Base-by-base conservation (phyloP, 768 basidiomycete genomes). In the Termitomyces sp. region DNA sequence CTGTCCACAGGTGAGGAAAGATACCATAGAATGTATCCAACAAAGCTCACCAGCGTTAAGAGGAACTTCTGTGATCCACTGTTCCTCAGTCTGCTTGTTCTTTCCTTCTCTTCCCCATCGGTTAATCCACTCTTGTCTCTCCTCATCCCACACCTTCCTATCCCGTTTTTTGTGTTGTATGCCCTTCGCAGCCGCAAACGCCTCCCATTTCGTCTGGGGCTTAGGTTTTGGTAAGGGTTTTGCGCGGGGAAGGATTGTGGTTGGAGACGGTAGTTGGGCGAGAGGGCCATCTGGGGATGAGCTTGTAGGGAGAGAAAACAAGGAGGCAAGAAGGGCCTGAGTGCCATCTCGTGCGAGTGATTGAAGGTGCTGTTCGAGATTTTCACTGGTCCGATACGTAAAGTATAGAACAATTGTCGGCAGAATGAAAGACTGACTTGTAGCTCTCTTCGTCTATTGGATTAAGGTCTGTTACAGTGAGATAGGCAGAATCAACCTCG, bases 141-240 rank as follows among this genome's bases (percentile, higher is more conserved):
- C 94, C 65, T 98, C 95, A 70, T 98, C 94, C 91, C 92, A 98
- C 5, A 86, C 82, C 64, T 86, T 86, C 75, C 82, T 89, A 13
- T 96, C 92, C 46, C 83, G 83, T 49, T 75, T 80, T 66, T 76
- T 83, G 66, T 97, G 85, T 66, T 85, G 84, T 66, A 98, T 98
- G 38, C 97, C 97, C 76, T 97, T 98, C 38, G 91, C 87, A 48
- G 86, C 85, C 5, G 96, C 96, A 67, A 98, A 99, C 56, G 83
- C 79, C 76, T 98, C 92, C 97, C 97, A 99, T 72, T 97, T 98
- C 7, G 96, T 98, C 35, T 80, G 85, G 9, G 88, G 87, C 72
- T 96, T 97, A 2, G 90, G 89, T 66, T 94, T 95, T 0, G 95
- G 97, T 2, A 98, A 77, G 0, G 91, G 92, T 70, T 99, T 98